Conservation (phyloP, 768 basidiomycete species). For the Calocybe indica region DNA sequence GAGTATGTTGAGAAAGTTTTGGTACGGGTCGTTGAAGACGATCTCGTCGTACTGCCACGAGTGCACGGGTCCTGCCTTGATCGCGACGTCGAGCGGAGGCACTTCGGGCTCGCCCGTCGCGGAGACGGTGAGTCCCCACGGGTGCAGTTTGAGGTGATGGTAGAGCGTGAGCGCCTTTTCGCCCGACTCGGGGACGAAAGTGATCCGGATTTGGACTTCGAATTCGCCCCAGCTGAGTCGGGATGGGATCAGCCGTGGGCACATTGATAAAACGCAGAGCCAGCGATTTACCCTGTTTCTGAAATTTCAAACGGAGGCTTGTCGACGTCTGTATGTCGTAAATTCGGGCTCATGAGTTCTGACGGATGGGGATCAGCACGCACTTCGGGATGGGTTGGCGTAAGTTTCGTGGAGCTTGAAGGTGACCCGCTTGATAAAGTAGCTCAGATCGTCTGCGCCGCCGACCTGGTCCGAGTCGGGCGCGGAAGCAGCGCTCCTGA, state of each 20-base stretch:
- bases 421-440: slow-evolving; percentile 93
- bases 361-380: slow-evolving; percentile 20
- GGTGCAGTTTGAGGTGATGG: slow-evolving; percentile 94
- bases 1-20: slow-evolving; percentile 77
- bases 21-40: slow-evolving; percentile 91
- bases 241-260: not conserved
- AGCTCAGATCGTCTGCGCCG: slow-evolving; percentile 83
- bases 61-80: slow-evolving; percentile 75
- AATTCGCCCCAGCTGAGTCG: slow-evolving; percentile 91
- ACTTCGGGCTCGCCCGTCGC: slow-evolving; percentile 57
- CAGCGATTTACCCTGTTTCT: slow-evolving; percentile 74
- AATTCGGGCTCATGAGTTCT: slow-evolving; percentile 4
- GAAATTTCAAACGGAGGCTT: slow-evolving; percentile 92
- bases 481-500: slow-evolving; percentile 80
- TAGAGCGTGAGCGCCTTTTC: slow-evolving; percentile 87
- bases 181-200: slow-evolving; percentile 82
- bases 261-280: not conserved
- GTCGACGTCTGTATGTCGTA: slow-evolving; percentile 61
- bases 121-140: slow-evolving; percentile 48
- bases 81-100: slow-evolving; percentile 59
- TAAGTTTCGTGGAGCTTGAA: slow-evolving; percentile 99
- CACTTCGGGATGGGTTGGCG: slow-evolving; percentile 84
- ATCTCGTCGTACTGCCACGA: slow-evolving; percentile 99
- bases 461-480: slow-evolving; percentile 75
- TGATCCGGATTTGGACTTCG: slow-evolving; percentile 88